These are phyloP conservation scores for Alternaria incomplexa DNA, from an alignment of 2,329 filamentous ascomycete species.

Conservation along the genomic window DNA sequence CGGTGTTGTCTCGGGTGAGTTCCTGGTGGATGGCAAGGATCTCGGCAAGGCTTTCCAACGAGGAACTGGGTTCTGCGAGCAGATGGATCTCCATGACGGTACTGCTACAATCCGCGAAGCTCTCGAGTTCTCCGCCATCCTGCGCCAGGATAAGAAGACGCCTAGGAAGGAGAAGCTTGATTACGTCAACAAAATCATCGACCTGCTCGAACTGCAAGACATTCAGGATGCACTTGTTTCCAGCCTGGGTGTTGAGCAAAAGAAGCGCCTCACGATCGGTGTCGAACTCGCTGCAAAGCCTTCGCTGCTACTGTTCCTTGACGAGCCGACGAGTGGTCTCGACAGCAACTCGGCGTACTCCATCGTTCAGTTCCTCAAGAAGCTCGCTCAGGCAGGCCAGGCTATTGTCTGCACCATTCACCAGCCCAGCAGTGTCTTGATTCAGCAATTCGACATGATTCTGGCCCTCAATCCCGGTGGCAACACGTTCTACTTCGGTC, in stretches of 20 bases:
- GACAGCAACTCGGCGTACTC: conserved; percentile 73
- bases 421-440: conserved; percentile 71
- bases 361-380: conserved; percentile 72
- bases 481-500: conserved; percentile 76
- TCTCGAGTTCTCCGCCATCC: conserved; percentile 70
- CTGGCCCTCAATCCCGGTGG: conserved; percentile 72
- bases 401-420: conserved; percentile 78
- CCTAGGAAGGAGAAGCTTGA: conserved; percentile 67
- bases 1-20: conserved; percentile 70
- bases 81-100: conserved; percentile 73
- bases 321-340: conserved; percentile 74
- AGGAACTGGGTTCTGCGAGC: conserved; percentile 73
- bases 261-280: conserved; percentile 75
- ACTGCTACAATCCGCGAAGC: conserved; percentile 72
- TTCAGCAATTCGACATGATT: conserved; percentile 77
- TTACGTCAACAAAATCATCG: conserved; percentile 71
- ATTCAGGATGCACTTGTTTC: conserved; percentile 71
- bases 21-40: conserved; percentile 72
- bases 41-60: conserved; percentile 67
- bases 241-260: conserved; percentile 71
- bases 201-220: conserved; percentile 68
- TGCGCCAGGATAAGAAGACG: conserved; percentile 64
- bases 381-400: conserved; percentile 69
- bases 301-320: conserved; percentile 70
- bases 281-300: conserved; percentile 70